Conservation (phyloP, 768 basidiomycete genomes). For the Collybiopsis confluens region DNA sequence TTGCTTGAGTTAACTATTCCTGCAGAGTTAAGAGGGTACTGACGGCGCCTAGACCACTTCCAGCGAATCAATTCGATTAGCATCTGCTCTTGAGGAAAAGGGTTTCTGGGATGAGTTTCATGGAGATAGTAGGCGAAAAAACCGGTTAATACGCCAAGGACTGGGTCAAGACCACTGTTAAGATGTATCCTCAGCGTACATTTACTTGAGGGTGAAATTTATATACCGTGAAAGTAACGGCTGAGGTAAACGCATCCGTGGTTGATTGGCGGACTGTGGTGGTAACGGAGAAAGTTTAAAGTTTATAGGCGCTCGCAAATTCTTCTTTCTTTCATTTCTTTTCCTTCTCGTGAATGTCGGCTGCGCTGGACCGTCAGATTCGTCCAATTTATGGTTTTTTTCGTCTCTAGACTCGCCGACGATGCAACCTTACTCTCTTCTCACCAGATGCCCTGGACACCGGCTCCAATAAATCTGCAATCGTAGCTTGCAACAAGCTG, state of each 20-base stretch:
- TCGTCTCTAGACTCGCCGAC: too few relatives aligned
- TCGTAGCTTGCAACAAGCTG: constrained; percentile 81
- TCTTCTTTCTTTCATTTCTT: constrained; percentile 5
- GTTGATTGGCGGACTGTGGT: too few relatives aligned
- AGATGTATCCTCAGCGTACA: too few relatives aligned
- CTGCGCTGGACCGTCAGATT: constrained; percentile 76
- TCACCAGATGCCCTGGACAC: constrained; percentile 87
- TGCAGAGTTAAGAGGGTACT: too few relatives aligned
- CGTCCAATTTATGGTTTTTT: constrained; percentile 75
- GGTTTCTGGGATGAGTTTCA: constrained; percentile 76
- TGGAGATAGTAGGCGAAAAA: constrained; percentile 74
- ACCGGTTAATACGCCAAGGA: constrained; percentile 77
- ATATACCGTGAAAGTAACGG: constrained; percentile 49
- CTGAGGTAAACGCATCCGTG: constrained; percentile 34
- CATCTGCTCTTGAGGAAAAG: constrained; percentile 49
- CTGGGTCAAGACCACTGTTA: constrained; percentile 59
- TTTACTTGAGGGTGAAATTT: too few relatives aligned
- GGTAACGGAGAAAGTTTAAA: not conserved
- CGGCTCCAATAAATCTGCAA: constrained; percentile 81
- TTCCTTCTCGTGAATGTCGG: constrained; percentile 39
- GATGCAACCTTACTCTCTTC: too few relatives aligned
- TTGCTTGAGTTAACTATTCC: too few relatives aligned
- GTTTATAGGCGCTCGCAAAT: not conserved
- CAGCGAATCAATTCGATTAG: constrained; percentile 54
- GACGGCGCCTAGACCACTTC: constrained; percentile 54